Conservation (phyloP, 495 filamentous ascomycete genomes). For the Elasticomyces elasticus region DNA sequence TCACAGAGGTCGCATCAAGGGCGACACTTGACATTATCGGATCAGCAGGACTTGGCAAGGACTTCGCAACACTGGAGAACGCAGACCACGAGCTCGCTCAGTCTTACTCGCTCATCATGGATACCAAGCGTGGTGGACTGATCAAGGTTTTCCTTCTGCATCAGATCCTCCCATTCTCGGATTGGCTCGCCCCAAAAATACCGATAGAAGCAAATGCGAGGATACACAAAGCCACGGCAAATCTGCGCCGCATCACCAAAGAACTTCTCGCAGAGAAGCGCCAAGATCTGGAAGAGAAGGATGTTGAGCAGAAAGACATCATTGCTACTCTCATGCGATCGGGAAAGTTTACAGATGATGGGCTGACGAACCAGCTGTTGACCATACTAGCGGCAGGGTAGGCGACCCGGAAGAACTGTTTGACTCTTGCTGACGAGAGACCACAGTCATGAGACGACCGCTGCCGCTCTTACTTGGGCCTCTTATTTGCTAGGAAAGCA, state of each 20-base stretch:
- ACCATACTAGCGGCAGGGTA: slow-evolving; percentile 45
- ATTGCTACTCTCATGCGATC: slow-evolving; percentile 28
- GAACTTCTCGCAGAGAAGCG: slow-evolving; percentile 31
- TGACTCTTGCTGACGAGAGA: slow-evolving; percentile 6
- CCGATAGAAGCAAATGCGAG: slow-evolving; percentile 24
- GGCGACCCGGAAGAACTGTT: slow-evolving; percentile 19
- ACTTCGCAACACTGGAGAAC: slow-evolving; percentile 27
- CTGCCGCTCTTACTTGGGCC: slow-evolving; percentile 44
- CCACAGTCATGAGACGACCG: slow-evolving; percentile 46
- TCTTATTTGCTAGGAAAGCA: slow-evolving; percentile 41
- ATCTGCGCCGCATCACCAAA: slow-evolving; percentile 20
- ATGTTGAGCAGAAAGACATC: slow-evolving; percentile 25
- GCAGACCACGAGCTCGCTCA: slow-evolving; percentile 25
- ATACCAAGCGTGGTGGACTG: slow-evolving; percentile 38
- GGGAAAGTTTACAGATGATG: slow-evolving; percentile 39
- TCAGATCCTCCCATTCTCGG: slow-evolving; percentile 33
- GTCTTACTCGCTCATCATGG: slow-evolving; percentile 36
- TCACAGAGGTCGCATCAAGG: slow-evolving; percentile 26
- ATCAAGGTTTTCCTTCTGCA: slow-evolving; percentile 40
- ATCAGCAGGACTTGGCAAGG: slow-evolving; percentile 26
- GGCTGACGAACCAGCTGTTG: slow-evolving; percentile 45
- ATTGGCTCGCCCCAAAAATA: slow-evolving; percentile 26
- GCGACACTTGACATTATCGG: slow-evolving; percentile 32
- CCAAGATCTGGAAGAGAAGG: slow-evolving; percentile 24
- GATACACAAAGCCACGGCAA: slow-evolving; percentile 17